A percentile compares a stretch with the other conserved stretches of the same genome.
These are phyloP conservation scores for Diaporthe sp. DNA, from an alignment of 2,329 filamentous ascomycete species.

Conservation along the genomic window DNA sequence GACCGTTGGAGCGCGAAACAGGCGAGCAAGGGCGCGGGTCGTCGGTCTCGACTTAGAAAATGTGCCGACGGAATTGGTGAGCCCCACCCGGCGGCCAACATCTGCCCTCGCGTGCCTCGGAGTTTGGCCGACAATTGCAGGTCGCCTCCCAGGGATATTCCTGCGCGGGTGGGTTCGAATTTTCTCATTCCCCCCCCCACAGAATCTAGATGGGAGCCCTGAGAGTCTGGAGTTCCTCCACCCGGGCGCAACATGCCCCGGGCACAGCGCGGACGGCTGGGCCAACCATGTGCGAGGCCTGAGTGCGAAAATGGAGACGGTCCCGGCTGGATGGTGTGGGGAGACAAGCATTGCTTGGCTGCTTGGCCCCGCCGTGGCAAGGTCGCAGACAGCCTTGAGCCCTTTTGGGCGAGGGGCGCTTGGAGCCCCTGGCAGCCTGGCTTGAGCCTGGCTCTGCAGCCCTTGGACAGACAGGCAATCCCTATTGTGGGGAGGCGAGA, in stretches of 20 bases:
- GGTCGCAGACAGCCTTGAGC: slow-evolving; percentile 28
- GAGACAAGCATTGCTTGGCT: slow-evolving; percentile 32
- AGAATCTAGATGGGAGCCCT: slow-evolving; percentile 27
- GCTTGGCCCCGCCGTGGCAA: slow-evolving; percentile 26
- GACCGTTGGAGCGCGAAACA: not conserved
- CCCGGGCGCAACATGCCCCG: slow-evolving; percentile 30
- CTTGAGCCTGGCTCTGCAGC: not conserved
- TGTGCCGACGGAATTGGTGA: slow-evolving; percentile 22
- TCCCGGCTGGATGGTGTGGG: slow-evolving; percentile 26
- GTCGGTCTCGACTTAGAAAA: slow-evolving; percentile 2
- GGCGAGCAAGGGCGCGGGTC: not conserved
- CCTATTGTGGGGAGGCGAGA: slow-evolving; percentile 29
- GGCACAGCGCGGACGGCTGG: not conserved
- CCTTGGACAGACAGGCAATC: slow-evolving; percentile 2
- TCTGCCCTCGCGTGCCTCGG: slow-evolving; percentile 1
- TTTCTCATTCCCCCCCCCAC: slow-evolving; percentile 18
- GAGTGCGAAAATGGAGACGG: slow-evolving; percentile 1
- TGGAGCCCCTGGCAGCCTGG: not conserved
- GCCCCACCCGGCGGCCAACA: slow-evolving; percentile 22
- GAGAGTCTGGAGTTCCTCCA: slow-evolving; percentile 18
- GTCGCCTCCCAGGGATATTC: slow-evolving; percentile 17
- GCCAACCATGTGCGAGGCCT: slow-evolving; percentile 30
- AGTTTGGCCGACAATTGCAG: slow-evolving; percentile 10
- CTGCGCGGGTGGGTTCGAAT: slow-evolving; percentile 20
- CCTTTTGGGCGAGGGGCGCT: not conserved